A percentile compares a stretch with the other conserved stretches of the same genome.
phyloP scores from a whole-genome alignment of 192 early-diverging fungal species.

The Entrophospora sp. region DNA sequence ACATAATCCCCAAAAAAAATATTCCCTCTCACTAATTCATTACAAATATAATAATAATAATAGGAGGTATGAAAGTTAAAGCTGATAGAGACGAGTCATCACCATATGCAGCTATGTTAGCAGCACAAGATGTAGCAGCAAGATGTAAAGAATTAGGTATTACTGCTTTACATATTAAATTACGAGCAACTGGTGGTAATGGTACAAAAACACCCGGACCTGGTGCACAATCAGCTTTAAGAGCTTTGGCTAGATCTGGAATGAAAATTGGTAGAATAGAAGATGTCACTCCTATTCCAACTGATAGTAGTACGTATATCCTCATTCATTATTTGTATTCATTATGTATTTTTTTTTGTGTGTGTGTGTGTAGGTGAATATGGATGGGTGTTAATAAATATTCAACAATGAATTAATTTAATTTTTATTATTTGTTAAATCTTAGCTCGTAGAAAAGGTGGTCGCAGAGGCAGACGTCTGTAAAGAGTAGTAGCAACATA shows the following conservation, averaged over 20 bases:
- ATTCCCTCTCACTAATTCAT: too few relatives aligned
- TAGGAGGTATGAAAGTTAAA: constrained; percentile 99
- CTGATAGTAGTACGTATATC: constrained; percentile 65
- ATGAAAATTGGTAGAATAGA: constrained; percentile 99
- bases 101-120: constrained; percentile 99
- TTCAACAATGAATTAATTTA: too few relatives aligned
- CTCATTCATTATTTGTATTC: not conserved
- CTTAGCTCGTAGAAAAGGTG: constrained; percentile 87
- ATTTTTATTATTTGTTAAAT: not conserved
- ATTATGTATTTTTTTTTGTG: not conserved
- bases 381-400: too few relatives aligned
- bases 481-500: too few relatives aligned
- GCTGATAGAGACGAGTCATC: constrained; percentile 99
- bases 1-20: constrained; percentile 43
- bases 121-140: constrained; percentile 95
- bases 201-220: constrained; percentile 96
- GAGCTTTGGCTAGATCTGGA: constrained; percentile 96
- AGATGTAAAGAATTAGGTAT: constrained; percentile 99
- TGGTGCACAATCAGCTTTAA: constrained; percentile 96
- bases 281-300: constrained; percentile 97
- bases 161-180: constrained; percentile 98
- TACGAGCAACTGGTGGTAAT: constrained; percentile 99
- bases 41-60: too few relatives aligned
- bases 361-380: too few relatives aligned
- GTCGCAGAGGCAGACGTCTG: constrained; percentile 99